These are phyloP conservation scores for Xylaria curta DNA, from an alignment of 495 filamentous ascomycete species.

Conservation along the genomic window DNA sequence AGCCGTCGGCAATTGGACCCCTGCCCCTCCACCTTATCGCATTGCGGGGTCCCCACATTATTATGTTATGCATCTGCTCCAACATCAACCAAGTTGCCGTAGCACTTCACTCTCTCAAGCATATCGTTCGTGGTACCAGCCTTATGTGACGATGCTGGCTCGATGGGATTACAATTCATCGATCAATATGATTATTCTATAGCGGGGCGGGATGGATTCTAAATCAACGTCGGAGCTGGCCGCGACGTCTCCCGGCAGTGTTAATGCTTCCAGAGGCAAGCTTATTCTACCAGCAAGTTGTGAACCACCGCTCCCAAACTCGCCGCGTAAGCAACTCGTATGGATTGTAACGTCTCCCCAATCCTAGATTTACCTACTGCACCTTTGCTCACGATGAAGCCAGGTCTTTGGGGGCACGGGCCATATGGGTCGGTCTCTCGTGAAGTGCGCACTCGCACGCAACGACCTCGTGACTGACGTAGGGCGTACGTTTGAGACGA, in stretches of 20 bases:
- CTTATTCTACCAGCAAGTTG: conserved; percentile 74
- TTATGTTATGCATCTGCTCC: background rate
- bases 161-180: background rate
- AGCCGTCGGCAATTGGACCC: conserved; percentile 7
- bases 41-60: conserved; percentile 21
- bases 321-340: conserved; percentile 74
- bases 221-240: conserved; percentile 39
- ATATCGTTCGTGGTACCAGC: background rate
- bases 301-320: conserved; percentile 76
- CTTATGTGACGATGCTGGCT: conserved; percentile 7
- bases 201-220: conserved; percentile 37
- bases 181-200: conserved; percentile 16
- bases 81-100: conserved; percentile 27
- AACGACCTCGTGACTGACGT: conserved; percentile 90
- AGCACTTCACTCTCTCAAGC: conserved; percentile 8
- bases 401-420: conserved; percentile 94
- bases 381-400: conserved; percentile 25
- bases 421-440: conserved; percentile 92
- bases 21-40: background rate
- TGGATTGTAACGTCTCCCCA: conserved; percentile 70
- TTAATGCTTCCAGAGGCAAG: conserved; percentile 39
- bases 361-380: background rate
- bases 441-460: conserved; percentile 77
- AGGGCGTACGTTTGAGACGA: conserved; percentile 83
- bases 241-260: conserved; percentile 36